A percentile compares a stretch with the other conserved stretches of the same genome.
Evolutionary conservation across 1,139 yeast genomes (phyloP).

Genomic region (Candida sp.): DNA sequence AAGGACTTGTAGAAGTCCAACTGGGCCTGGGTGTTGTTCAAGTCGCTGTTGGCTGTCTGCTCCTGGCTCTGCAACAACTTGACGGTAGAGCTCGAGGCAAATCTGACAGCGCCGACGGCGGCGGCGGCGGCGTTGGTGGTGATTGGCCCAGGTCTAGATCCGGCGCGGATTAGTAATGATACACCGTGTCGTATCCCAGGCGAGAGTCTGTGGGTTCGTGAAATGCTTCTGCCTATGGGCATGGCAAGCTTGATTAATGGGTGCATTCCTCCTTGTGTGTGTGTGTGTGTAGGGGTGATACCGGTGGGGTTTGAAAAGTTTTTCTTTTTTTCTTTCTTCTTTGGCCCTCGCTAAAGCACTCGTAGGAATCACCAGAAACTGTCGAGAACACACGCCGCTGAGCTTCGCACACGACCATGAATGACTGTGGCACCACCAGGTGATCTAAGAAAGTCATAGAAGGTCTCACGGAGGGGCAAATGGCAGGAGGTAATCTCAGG

Average conservation of each 20-base stretch:
- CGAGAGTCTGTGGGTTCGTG: not conserved
- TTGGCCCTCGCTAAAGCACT: not conserved
- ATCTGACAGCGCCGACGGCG: too few relatives aligned
- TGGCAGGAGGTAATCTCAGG: too few relatives aligned
- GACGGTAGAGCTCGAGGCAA: slow-evolving; percentile 24
- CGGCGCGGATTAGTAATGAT: not conserved
- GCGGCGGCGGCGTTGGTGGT: too few relatives aligned
- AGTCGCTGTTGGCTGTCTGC: slow-evolving; percentile 77
- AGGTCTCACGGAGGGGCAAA: too few relatives aligned
- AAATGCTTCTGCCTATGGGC: slow-evolving; percentile 6
- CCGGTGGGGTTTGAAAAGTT: not conserved
- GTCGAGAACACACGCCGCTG: not conserved
- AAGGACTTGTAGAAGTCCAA: slow-evolving; percentile 80
- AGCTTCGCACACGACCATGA: not conserved
- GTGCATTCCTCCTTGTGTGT: slow-evolving; percentile 1
- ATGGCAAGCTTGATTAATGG: not conserved
- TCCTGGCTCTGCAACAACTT: slow-evolving; percentile 69
- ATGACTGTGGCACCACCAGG: not conserved
- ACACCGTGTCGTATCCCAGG: slow-evolving; percentile 1
- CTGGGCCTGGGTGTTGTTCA: slow-evolving; percentile 71
- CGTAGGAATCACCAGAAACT: not conserved
- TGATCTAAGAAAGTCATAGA: not conserved
- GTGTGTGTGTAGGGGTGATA: not conserved
- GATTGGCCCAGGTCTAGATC: not conserved
- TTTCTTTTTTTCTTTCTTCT: not conserved